These are phyloP conservation scores for Fusarium euwallaceae DNA, from an alignment of 2,329 filamentous ascomycete genomes.

Conservation along the genomic window DNA sequence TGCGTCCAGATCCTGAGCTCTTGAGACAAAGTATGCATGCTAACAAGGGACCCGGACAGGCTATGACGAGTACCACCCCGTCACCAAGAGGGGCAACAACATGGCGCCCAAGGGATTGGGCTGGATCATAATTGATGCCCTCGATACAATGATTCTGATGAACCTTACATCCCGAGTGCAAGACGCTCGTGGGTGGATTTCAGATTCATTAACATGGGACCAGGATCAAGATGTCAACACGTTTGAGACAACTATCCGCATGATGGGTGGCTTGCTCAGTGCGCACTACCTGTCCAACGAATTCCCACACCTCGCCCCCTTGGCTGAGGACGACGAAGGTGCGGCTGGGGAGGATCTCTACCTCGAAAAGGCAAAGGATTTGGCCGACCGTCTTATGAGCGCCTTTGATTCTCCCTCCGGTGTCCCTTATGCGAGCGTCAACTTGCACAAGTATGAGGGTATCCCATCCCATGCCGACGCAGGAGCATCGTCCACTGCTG, in stretches of 20 bases:
- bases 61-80: constrained; percentile 87
- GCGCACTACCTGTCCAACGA: constrained; percentile 94
- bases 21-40: constrained; percentile 22
- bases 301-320: constrained; percentile 83
- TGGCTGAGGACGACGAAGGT: constrained; percentile 78
- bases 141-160: constrained; percentile 99
- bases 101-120: constrained; percentile 93
- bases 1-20: constrained; percentile 58
- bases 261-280: constrained; percentile 92
- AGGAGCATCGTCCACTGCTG: constrained; percentile 93
- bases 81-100: constrained; percentile 81
- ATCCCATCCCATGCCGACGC: constrained; percentile 85
- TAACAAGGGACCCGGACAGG: constrained; percentile 61
- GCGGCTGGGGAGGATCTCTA: constrained; percentile 89
- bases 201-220: constrained; percentile 84
- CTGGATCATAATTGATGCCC: constrained; percentile 97
- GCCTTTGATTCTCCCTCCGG: constrained; percentile 91
- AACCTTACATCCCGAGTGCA: constrained; percentile 89
- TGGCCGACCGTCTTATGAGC: constrained; percentile 87
- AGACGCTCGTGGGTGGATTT: constrained; percentile 90
- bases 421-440: constrained; percentile 90
- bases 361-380: constrained; percentile 93
- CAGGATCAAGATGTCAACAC: constrained; percentile 97
- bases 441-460: constrained; percentile 81
- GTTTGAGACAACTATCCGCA: constrained; percentile 97